A percentile compares a stretch with the other conserved stretches of the same genome.
Evolutionary conservation across 2,329 filamentous ascomycete species (phyloP).

Genomic region (Fusarium redolens): DNA sequence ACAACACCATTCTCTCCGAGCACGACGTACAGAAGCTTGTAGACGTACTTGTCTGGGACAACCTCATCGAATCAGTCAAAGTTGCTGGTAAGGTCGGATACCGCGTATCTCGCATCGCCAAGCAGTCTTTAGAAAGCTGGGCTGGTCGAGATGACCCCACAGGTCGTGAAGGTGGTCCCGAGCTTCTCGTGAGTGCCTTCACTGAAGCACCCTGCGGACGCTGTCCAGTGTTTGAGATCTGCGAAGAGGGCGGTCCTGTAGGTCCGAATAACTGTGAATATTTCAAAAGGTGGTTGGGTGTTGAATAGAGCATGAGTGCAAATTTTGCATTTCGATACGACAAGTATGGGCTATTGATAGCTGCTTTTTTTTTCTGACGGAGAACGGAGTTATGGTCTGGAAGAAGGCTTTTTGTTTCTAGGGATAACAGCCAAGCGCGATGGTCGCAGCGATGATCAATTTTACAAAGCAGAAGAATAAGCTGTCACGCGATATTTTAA

Average conservation of each 20-base stretch:
- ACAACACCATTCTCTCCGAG: constrained; percentile 76
- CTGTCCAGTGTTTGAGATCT: constrained; percentile 94
- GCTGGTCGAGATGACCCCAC: constrained; percentile 53
- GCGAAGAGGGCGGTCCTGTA: constrained; percentile 89
- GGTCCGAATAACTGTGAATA: constrained; percentile 92
- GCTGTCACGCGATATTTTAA: neutral
- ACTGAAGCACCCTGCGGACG: constrained; percentile 91
- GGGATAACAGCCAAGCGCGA: constrained; percentile 31
- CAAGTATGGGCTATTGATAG: neutral
- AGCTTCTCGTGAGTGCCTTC: constrained; percentile 73
- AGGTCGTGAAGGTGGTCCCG: constrained; percentile 53
- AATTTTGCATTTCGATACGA: constrained; percentile 9
- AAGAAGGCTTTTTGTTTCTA: constrained; percentile 26
- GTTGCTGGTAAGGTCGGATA: constrained; percentile 63
- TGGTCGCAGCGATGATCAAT: constrained; percentile 8
- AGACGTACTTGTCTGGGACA: constrained; percentile 90
- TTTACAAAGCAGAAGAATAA: neutral
- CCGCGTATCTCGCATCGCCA: constrained; percentile 62
- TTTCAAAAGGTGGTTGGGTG: constrained; percentile 83
- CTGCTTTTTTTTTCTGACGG: constrained; percentile 16
- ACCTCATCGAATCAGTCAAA: constrained; percentile 76
- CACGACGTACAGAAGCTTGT: constrained; percentile 86
- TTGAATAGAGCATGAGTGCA: constrained; percentile 49
- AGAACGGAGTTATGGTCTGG: constrained; percentile 41
- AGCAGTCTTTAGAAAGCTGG: constrained; percentile 57